phyloP scores from a whole-genome alignment of 2,329 filamentous ascomycete genomes.

The Sarocladiaceae sp. region DNA sequence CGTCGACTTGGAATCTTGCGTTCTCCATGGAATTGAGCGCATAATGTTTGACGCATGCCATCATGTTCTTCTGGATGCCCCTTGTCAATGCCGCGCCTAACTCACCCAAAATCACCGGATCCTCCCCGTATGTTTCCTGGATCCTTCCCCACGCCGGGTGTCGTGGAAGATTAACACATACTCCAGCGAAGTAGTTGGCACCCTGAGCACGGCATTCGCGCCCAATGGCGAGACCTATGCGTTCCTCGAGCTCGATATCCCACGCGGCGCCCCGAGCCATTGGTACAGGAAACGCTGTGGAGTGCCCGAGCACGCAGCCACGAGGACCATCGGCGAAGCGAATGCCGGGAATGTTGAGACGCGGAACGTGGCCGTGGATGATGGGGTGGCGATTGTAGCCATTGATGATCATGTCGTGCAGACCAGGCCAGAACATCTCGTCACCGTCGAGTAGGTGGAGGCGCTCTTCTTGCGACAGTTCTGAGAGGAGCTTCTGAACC shows the following conservation, averaged over 20 bases:
- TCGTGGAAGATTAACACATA: conserved; percentile 18
- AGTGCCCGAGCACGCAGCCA: conserved; percentile 12
- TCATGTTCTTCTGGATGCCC: conserved; percentile 16
- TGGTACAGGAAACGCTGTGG: conserved; percentile 15
- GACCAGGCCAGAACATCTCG: conserved; percentile 8
- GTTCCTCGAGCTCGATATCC: conserved; percentile 15
- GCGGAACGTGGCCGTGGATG: conserved; percentile 12
- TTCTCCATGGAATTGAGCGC: conserved; percentile 20
- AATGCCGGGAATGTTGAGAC: conserved; percentile 14
- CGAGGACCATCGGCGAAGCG: conserved; percentile 15
- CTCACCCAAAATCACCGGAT: conserved; percentile 16
- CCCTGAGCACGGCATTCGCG: conserved; percentile 14
- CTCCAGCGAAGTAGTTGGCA: conserved; percentile 16
- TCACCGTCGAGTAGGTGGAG: conserved; percentile 10
- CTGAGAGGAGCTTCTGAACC: background rate
- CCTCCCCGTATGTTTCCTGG: conserved; percentile 18
- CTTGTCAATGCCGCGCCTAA: conserved; percentile 14
- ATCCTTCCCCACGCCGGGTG: conserved; percentile 19
- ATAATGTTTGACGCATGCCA: conserved; percentile 19
- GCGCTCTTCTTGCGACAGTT: conserved; percentile 2
- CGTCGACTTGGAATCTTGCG: conserved; percentile 16
- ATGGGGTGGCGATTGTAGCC: conserved; percentile 8
- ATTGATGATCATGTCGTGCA: conserved; percentile 8
- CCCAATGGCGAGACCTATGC: conserved; percentile 16
- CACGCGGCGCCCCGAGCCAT: conserved; percentile 18